Conservation (phyloP, 129 eudicot species). For the Scalesia atractyloides region DNA sequence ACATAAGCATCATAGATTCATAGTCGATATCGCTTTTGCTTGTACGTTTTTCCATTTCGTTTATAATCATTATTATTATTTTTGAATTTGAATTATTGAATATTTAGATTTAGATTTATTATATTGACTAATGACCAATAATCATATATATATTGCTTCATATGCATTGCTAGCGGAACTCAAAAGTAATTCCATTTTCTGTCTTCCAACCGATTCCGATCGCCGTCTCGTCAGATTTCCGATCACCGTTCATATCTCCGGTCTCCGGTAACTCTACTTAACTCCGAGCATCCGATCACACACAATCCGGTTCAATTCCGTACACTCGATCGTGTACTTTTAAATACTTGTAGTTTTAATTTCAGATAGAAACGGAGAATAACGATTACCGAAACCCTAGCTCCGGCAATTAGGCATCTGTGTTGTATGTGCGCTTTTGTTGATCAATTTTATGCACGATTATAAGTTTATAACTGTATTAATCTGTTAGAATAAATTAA, state of each 20-base stretch:
- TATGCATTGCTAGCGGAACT: not conserved
- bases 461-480: not conserved
- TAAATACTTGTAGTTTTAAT: not conserved
- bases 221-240: not conserved
- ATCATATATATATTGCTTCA: not conserved
- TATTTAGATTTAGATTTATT: too few species aligned
- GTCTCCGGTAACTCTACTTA: not conserved
- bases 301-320: not conserved
- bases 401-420: conserved; percentile 3
- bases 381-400: conserved; percentile 26
- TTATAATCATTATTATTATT: too few species aligned
- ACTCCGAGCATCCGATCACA: not conserved
- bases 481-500: not conserved
- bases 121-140: too few species aligned
- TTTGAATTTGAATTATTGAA: too few species aligned
- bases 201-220: not conserved
- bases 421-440: not conserved
- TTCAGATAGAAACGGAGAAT: conserved; percentile 3
- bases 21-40: too few species aligned
- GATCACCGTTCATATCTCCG: conserved; percentile 7
- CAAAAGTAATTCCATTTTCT: not conserved
- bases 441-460: not conserved
- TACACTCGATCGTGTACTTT: conserved; percentile 7
- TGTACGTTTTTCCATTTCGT: too few species aligned
- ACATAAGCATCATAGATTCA: too few species aligned